Conservation (phyloP, 768 basidiomycete genomes). For the Leccinum incarnatum region DNA sequence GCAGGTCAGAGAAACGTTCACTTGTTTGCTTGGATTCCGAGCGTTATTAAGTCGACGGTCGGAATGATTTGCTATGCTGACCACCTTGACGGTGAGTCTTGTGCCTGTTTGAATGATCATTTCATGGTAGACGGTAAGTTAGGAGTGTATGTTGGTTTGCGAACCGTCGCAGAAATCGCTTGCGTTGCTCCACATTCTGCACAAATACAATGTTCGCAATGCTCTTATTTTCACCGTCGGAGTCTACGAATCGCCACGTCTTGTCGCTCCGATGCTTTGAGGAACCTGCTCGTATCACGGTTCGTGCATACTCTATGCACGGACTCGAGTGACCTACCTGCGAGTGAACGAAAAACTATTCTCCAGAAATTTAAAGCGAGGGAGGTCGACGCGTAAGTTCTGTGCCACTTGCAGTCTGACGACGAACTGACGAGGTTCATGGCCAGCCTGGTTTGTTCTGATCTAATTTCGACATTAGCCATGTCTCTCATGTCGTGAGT, state of each 20-base stretch:
- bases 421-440: constrained; percentile 5
- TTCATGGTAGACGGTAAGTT: neutral
- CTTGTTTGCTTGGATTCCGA: too few species aligned
- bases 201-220: constrained; percentile 55
- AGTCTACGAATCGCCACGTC: constrained; percentile 82
- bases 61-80: constrained; percentile 81
- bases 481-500: constrained; percentile 89
- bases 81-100: constrained; percentile 61
- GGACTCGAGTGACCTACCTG: constrained; percentile 72
- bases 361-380: constrained; percentile 78
- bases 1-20: constrained; percentile 84
- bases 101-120: neutral
- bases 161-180: constrained; percentile 82
- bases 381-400: constrained; percentile 76
- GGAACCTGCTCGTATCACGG: constrained; percentile 38
- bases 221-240: constrained; percentile 96
- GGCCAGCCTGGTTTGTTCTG: constrained; percentile 85
- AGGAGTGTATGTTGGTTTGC: constrained; percentile 89
- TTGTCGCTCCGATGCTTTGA: constrained; percentile 81
- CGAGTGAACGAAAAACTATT: constrained; percentile 69
- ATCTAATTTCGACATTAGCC: constrained; percentile 93
- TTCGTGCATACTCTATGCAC: constrained; percentile 53
- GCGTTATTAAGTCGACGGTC: constrained; percentile 26
- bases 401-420: neutral
- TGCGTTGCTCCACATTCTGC: constrained; percentile 82